phyloP scores from a whole-genome alignment of 257 asterid genomes.

The Cynanchum wilfordii region DNA sequence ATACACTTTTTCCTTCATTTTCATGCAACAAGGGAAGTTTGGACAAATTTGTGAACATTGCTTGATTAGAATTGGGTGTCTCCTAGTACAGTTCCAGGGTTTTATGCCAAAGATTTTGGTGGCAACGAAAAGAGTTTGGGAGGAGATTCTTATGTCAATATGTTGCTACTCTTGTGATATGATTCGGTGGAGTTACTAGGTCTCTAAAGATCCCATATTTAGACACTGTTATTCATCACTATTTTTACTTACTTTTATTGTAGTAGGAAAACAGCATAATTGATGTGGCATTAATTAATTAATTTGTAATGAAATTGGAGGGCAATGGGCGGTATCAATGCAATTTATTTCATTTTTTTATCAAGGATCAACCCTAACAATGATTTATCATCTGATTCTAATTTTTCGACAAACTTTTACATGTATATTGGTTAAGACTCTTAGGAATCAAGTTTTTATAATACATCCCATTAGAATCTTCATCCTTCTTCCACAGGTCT shows the following conservation, averaged over 20 bases:
- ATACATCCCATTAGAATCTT: background rate
- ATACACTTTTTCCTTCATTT: background rate
- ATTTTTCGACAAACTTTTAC: background rate
- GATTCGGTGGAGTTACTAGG: background rate
- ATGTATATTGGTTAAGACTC: background rate
- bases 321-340: background rate
- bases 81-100: background rate
- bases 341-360: background rate
- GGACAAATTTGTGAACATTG: background rate
- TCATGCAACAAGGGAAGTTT: background rate
- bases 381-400: background rate
- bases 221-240: background rate
- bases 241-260: background rate
- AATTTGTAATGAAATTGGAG: background rate
- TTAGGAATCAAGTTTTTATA: background rate
- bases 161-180: background rate
- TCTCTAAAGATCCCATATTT: background rate
- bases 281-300: background rate
- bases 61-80: background rate
- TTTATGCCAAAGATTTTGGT: background rate
- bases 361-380: background rate
- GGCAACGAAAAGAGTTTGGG: background rate
- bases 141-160: background rate
- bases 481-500: background rate
- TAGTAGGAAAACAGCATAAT: background rate